Conservation (phyloP, 306 rosid species). For the Lathyrus tuberosus region DNA sequence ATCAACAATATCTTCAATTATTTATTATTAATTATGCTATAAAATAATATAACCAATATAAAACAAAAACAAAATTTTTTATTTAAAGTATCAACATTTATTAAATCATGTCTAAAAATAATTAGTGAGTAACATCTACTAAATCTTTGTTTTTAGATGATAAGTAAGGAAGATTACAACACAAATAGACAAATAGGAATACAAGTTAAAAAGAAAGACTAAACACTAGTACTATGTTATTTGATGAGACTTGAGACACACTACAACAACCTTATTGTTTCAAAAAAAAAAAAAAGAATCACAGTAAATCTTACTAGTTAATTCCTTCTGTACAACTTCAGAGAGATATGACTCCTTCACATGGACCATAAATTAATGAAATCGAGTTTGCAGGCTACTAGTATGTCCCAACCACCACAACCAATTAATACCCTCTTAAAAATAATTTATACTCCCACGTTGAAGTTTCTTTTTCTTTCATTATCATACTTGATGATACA, state of each 20-base stretch:
- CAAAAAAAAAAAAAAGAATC: background rate
- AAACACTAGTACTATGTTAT: too few relatives aligned
- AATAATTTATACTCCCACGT: slow-evolving; percentile 5
- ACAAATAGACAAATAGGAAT: slow-evolving; percentile 9
- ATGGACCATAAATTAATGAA: slow-evolving; percentile 18
- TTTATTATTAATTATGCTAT: too few relatives aligned
- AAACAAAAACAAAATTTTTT: too few relatives aligned
- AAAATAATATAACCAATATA: too few relatives aligned
- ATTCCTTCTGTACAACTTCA: slow-evolving; percentile 38
- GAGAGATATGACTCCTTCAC: slow-evolving; percentile 25
- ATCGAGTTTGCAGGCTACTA: slow-evolving; percentile 16
- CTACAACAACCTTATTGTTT: too few relatives aligned
- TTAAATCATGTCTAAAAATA: background rate
- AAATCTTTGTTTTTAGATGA: too few relatives aligned
- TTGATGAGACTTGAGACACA: too few relatives aligned
- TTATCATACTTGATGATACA: background rate
- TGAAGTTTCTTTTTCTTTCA: background rate
- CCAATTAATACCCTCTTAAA: slow-evolving; percentile 9
- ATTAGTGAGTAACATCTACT: background rate
- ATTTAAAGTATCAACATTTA: too few relatives aligned
- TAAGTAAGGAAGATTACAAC: slow-evolving; percentile 23
- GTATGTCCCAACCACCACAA: slow-evolving; percentile 19
- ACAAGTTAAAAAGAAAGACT: background rate
- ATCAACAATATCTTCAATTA: too few relatives aligned
- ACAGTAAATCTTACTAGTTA: slow-evolving; percentile 33